A percentile compares a stretch with the other conserved stretches of the same genome.
Evolutionary conservation across 257 asterid species (phyloP).

Genomic region (Solanum appendiculatum): DNA sequence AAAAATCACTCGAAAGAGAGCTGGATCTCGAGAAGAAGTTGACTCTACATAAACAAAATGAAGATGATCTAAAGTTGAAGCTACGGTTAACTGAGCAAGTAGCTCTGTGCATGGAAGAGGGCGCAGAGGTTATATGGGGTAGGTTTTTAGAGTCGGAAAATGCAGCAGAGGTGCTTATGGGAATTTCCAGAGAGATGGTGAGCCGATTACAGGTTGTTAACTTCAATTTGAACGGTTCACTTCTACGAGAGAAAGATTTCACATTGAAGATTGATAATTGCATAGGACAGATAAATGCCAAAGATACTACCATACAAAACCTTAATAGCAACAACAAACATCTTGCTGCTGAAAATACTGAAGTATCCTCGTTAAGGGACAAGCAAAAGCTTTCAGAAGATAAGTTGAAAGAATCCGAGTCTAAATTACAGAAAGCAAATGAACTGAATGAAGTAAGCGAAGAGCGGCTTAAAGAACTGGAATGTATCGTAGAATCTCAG

Average conservation of each 20-base stretch:
- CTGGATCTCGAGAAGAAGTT: slow-evolving; percentile 71
- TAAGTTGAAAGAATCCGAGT: slow-evolving; percentile 26
- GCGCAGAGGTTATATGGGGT: slow-evolving; percentile 82
- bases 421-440: slow-evolving; percentile 17
- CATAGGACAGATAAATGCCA: slow-evolving; percentile 27
- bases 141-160: slow-evolving; percentile 82
- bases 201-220: slow-evolving; percentile 32
- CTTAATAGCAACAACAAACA: slow-evolving; percentile 27
- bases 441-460: slow-evolving; percentile 10
- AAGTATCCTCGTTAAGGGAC: slow-evolving; percentile 37
- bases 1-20: slow-evolving; percentile 64
- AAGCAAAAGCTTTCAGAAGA: slow-evolving; percentile 36
- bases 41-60: slow-evolving; percentile 48
- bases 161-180: slow-evolving; percentile 62
- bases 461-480: slow-evolving; percentile 34
- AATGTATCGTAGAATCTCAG: slow-evolving; percentile 22
- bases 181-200: slow-evolving; percentile 66
- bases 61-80: slow-evolving; percentile 64
- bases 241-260: slow-evolving; percentile 33
- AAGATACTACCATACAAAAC: slow-evolving; percentile 30
- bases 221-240: slow-evolving; percentile 16
- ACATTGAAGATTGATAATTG: slow-evolving; percentile 29
- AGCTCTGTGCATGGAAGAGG: slow-evolving; percentile 79
- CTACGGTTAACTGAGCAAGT: slow-evolving; percentile 58
- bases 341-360: slow-evolving; percentile 34